These are phyloP conservation scores for Ensete glaucum DNA, from an alignment of 176 grass and related monocot genomes.

Conservation along the genomic window DNA sequence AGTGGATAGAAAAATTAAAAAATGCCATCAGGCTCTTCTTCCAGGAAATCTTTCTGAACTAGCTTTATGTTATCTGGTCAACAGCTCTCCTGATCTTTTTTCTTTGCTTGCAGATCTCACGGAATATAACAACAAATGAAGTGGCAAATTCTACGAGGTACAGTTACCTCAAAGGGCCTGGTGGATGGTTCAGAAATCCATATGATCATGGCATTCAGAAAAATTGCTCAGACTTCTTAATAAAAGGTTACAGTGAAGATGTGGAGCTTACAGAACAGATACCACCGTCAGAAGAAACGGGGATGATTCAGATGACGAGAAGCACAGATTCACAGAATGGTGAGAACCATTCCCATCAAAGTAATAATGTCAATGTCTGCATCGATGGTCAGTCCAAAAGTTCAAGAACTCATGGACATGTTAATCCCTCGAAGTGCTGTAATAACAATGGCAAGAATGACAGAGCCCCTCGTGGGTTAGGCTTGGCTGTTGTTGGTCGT, in stretches of 20 bases:
- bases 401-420: slow-evolving; percentile 34
- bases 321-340: slow-evolving; percentile 36
- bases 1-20: not conserved
- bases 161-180: slow-evolving; percentile 77
- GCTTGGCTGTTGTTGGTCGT: slow-evolving; percentile 65
- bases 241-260: slow-evolving; percentile 78
- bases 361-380: slow-evolving; percentile 42
- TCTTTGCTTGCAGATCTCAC: slow-evolving; percentile 53
- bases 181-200: slow-evolving; percentile 76
- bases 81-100: slow-evolving; percentile 7
- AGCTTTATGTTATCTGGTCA: not conserved
- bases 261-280: slow-evolving; percentile 33
- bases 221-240: slow-evolving; percentile 88
- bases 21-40: not conserved
- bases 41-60: not conserved
- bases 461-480: slow-evolving; percentile 47
- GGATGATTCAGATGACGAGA: slow-evolving; percentile 63
- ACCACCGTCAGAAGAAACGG: slow-evolving; percentile 43
- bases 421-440: slow-evolving; percentile 44
- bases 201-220: slow-evolving; percentile 69
- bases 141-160: slow-evolving; percentile 84
- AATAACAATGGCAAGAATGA: slow-evolving; percentile 44
- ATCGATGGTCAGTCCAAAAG: slow-evolving; percentile 31
- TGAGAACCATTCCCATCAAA: slow-evolving; percentile 32
- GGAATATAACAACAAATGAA: slow-evolving; percentile 97